Evolutionary conservation across 2,329 filamentous ascomycete genomes (phyloP), one percentile per base, ranked within the genome.

Genomic region (Phialophora verrucosa): DNA sequence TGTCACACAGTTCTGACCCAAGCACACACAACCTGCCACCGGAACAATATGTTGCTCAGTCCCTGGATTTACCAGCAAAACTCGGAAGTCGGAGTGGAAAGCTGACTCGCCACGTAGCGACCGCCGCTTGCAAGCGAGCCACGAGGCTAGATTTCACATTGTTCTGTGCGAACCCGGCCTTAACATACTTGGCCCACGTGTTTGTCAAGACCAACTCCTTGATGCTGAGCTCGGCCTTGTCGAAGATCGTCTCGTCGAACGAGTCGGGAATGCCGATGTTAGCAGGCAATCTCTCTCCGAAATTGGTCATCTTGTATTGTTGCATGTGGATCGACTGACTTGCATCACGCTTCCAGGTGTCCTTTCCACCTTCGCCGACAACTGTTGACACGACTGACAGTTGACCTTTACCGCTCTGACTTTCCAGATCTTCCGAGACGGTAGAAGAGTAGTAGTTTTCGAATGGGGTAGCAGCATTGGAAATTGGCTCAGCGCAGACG

Each of bases 191-290:
- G 35, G 77, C 84, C 88, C 88, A 90, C 0, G 88, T 90, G 73
- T 90, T 90, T 14, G 87, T 89, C 65, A 90, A 78, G 2, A 90
- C 87, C 5, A 90, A 80, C 66, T 90, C 88, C 75, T 88, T 89
- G 77, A 90, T 85, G 70, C 83, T 84, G n/a, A 77, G 76, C 72
- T 88, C 83, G 0, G 87, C 85, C 3, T 78, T 80, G 71, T 89
- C 86, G 71, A 90, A 90, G 1, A 90, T 80, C 0, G 73, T 73
- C 3, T 78, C 75, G 57, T 82, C 77, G 63, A 90, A 90, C 0
- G 67, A 76, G 0, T 77, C 75, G 0, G 86, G 77, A 20, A 79
- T 72, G 4, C 75, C 74, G 23, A 77, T 75, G 69, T 74, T 74
- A 68, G 74, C 76, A 51, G 75, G 71, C 8, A 76, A 72, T 44